phyloP scores from a whole-genome alignment of 2,329 filamentous ascomycete species.

The Calcarisporium arbuscula region DNA sequence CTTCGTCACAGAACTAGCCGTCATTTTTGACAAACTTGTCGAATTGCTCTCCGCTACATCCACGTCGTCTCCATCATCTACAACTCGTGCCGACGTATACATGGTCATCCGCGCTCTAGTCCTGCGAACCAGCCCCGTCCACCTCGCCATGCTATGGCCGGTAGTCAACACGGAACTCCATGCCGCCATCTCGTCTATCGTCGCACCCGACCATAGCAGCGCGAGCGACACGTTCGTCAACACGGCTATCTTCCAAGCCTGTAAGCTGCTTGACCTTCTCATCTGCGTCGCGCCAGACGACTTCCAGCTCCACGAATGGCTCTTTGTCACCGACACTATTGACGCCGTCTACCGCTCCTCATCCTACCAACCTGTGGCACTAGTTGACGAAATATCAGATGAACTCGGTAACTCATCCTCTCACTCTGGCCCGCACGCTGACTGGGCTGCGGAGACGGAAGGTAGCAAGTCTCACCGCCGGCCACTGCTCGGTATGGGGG shows the following conservation, averaged over 20 bases:
- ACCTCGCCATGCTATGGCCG: slow-evolving; percentile 84
- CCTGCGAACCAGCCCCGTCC: slow-evolving; percentile 70
- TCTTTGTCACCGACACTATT: slow-evolving; percentile 94
- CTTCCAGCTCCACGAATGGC: slow-evolving; percentile 97
- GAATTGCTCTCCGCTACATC: slow-evolving; percentile 79
- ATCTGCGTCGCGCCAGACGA: slow-evolving; percentile 84
- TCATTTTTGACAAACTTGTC: slow-evolving; percentile 74
- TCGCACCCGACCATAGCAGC: slow-evolving; percentile 57
- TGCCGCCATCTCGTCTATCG: slow-evolving; percentile 67
- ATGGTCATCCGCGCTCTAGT: slow-evolving; percentile 79
- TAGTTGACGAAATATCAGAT: slow-evolving; percentile 81
- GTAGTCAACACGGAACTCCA: slow-evolving; percentile 82
- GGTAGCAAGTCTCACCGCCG: slow-evolving; percentile 31
- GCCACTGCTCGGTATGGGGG: slow-evolving; percentile 44
- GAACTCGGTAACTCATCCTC: slow-evolving; percentile 49
- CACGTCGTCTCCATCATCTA: slow-evolving; percentile 86
- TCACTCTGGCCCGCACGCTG: slow-evolving; percentile 26
- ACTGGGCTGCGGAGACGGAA: slow-evolving; percentile 29
- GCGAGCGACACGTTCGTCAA: slow-evolving; percentile 70
- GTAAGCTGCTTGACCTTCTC: slow-evolving; percentile 87
- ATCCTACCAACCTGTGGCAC: slow-evolving; percentile 61
- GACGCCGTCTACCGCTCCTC: slow-evolving; percentile 84
- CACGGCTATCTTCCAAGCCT: slow-evolving; percentile 75
- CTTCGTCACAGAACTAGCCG: slow-evolving; percentile 68
- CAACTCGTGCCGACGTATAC: slow-evolving; percentile 82